Percentiles rank a stretch among this genome's conserved stretches.
phyloP scores from a whole-genome alignment of 2,329 filamentous ascomycete species.

The Lachnellula hyalina region DNA sequence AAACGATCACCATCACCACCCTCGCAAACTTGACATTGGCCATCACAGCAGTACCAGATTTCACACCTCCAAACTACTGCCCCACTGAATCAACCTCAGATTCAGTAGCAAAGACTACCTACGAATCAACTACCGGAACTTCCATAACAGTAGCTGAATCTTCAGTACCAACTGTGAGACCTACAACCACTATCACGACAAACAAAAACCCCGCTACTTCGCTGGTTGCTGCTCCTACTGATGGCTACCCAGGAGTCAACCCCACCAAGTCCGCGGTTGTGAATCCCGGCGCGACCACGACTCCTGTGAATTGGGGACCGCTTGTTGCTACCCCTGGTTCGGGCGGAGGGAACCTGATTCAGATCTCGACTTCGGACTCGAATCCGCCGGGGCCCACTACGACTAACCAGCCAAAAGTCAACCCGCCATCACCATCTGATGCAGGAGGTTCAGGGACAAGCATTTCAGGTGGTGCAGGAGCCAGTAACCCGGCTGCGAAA shows the following conservation, averaged over 20 bases:
- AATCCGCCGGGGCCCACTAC: not conserved
- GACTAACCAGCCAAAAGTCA: no score
- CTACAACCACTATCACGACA: slow-evolving; percentile 19
- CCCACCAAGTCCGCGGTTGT: no score
- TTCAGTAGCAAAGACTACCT: no score
- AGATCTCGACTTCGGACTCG: not conserved
- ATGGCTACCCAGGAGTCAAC: not conserved
- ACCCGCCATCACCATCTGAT: no score
- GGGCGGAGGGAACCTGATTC: not conserved
- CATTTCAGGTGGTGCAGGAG: not conserved
- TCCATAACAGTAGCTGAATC: no score
- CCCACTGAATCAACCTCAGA: not conserved
- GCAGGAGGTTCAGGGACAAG: not conserved
- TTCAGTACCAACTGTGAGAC: no score
- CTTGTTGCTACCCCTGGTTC: not conserved
- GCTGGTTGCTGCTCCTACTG: not conserved
- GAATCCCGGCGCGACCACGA: no score
- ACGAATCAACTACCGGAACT: no score
- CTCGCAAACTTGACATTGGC: slow-evolving; percentile 13
- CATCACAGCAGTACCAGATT: slow-evolving; percentile 17
- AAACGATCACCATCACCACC: slow-evolving; percentile 21
- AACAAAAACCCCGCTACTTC: slow-evolving; percentile 20
- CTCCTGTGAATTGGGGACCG: not conserved
- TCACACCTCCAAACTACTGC: slow-evolving; percentile 24
- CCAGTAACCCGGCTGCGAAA: not conserved